Base-by-base conservation (phyloP, 495 filamentous ascomycete species). In the Penicilliopsis zonata region DNA sequence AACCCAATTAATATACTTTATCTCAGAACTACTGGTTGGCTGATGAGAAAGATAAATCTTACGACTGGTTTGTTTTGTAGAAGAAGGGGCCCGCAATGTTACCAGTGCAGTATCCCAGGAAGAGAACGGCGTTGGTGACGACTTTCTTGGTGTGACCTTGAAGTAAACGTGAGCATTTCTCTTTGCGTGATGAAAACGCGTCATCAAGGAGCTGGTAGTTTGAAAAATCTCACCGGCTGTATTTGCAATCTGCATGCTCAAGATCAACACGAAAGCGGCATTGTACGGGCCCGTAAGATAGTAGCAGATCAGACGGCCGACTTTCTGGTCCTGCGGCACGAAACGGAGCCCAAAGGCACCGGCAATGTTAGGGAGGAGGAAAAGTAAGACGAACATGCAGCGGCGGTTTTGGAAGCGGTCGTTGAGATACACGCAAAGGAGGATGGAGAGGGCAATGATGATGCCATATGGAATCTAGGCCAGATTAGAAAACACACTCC, bases 31-130 rank as follows among this genome's bases (percentile, higher is more conserved):
- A n/a, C n/a, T n/a, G n/a, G n/a, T n/a, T n/a, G n/a, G n/a, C n/a
- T n/a, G n/a, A n/a, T n/a, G n/a, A n/a, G n/a, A n/a, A n/a, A n/a
- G 29, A 8, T 7, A 12, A 1, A 27, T 38, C 46, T 9, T 40
- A 65, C 57, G 50, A 52, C 44, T 78, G 70, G 13, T 48, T 50
- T 1, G 59, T 60, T 40, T 70, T 70, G 43, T 75, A 77, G 53
- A 78, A 77, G 49, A 77, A 76, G 0, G 74, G 74, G 0, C 73
- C 72, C 1, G 65, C 59, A 18, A 74, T 67, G 24, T 70, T 70
- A 4, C 63, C 67, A 3, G 61, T 61, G 35, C 64, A 70, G 38
- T 67, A 67, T 0, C 61, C 64, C 0, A 67, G 44, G 50, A 74
- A 76, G 4, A 70, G 55, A 5, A 73, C 59, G 2, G 69, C 73